These are phyloP conservation scores for Malania oleifera DNA, from an alignment of 164 flowering plant species.

Conservation along the genomic window DNA sequence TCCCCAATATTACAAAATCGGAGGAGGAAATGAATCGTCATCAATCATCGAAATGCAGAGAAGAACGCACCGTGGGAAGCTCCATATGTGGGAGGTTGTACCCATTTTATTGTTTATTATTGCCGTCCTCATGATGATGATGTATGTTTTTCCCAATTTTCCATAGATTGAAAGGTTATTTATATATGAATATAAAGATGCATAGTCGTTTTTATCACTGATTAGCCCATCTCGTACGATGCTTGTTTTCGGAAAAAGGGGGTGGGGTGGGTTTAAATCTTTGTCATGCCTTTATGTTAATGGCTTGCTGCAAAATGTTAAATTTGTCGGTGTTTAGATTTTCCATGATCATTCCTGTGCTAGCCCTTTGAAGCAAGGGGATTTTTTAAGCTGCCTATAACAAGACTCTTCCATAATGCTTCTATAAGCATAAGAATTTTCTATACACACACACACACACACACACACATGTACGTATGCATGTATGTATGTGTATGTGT, in stretches of 20 bases:
- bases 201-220: slow-evolving; percentile 19
- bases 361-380: slow-evolving; percentile 4
- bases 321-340: neutral
- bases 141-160: slow-evolving; percentile 31
- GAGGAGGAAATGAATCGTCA: slow-evolving; percentile 15
- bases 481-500: no score
- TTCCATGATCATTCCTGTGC: neutral
- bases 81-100: slow-evolving; percentile 15
- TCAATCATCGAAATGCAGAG: slow-evolving; percentile 11
- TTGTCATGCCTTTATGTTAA: neutral
- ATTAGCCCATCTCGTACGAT: slow-evolving; percentile 8
- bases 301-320: neutral
- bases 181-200: slow-evolving; percentile 12
- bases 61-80: slow-evolving; percentile 8
- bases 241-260: no score
- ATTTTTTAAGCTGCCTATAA: neutral
- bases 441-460: no score
- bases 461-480: no score
- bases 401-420: slow-evolving; percentile 6
- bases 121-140: slow-evolving; percentile 18
- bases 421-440: slow-evolving; percentile 5
- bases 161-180: slow-evolving; percentile 16
- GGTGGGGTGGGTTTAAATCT: no score
- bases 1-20: slow-evolving; percentile 13
- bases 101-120: neutral